Evolutionary conservation across 2,329 filamentous ascomycete genomes (phyloP), one percentile per base, ranked within the genome.

Genomic region (Nothophaeocryptopus gaeumannii): DNA sequence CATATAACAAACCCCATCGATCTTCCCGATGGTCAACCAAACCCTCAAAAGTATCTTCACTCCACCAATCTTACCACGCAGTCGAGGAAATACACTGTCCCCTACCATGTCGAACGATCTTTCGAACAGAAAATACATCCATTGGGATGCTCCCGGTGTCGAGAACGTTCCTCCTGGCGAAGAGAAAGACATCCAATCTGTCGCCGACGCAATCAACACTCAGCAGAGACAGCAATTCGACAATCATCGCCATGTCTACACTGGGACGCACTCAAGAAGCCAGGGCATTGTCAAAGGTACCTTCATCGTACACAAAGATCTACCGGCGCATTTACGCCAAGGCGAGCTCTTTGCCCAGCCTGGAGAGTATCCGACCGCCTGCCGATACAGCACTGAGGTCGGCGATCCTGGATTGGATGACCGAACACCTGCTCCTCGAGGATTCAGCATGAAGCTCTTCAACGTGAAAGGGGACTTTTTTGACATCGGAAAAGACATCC

Each of bases 371-470:
- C 66, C 64, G 9, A 62, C 67, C 11, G 62, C 62, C 10, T 67
- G 64, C 53, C 65, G 69, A 20, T 73, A 74, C 54, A 69, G 65
- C 46, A 58, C 51, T 7, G 56, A 58, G 29, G 51, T 54, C 11
- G 51, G 69, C 35, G 67, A 71, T 47, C 68, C 68, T 41, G 67
- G 67, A 10, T 59, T 73, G 13, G 67, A 73, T 50, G 68, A 76
- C 45, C 68, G 67, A 20, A 71, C 72, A 16, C 67, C 74, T 0
- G 70, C 73, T 44, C 75, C 74, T 3, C 68, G 74, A 34, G 75
- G 74, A 16, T 72, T 78, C 36, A 71, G 63, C 9, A 76, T 78
- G 66, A 78, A 78, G 55, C 58, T 78, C 36, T 78, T 78, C 61
- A 69, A 72, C 45, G 70, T 78, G n/a, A 40, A 68, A 5, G 73